Evolutionary conservation across 2,329 filamentous ascomycete species (phyloP), one percentile per base, ranked within the genome.

Genomic region (Fusarium floridanum): DNA sequence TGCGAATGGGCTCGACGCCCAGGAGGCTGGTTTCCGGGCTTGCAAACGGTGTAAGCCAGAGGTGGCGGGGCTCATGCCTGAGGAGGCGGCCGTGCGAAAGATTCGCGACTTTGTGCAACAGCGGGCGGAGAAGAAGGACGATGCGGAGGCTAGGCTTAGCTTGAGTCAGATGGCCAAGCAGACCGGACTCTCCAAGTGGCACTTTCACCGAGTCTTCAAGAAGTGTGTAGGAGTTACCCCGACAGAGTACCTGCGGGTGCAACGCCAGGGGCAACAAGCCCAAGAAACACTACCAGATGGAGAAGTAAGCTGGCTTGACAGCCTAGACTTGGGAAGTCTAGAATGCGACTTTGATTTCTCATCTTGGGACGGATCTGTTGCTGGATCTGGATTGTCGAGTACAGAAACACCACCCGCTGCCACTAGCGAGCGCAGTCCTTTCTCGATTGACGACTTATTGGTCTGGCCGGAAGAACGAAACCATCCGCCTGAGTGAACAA

Each of bases 141-240:
- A 67, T 37, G 36, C 50, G 45, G 50, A 73, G 67, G 63, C n/a
- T 27, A 68, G 29, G 61, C 60, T 83, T 67, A 84, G 81, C 53
- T 73, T 89, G 59, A 83, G 85, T 36, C 82, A 85, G 24, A 81
- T 91, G 77, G 89, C 89, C 9, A 82, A 79, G 50, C 83, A 84
- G 76, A 87, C 86, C 6, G 86, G 87, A 0, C 79, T 91, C 41
- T 89, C 88, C 11, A 87, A 88, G 62, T 87, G 89, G 80, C 89
- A 91, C 76, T 89, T 91, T 61, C 88, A 90, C 75, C 85, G 89
- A 27, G 84, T 89, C 6, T 91, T 91, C 77, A 91, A 89, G 80
- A 86, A 85, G 76, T 85, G 84, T 50, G 86, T 85, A 17, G 88
- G 89, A 9, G 67, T 86, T 48, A 90, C 89, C 50, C 84, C 84